Base-by-base conservation (phyloP, 1,284 basidiomycete species). In the Gomphus bonarii region DNA sequence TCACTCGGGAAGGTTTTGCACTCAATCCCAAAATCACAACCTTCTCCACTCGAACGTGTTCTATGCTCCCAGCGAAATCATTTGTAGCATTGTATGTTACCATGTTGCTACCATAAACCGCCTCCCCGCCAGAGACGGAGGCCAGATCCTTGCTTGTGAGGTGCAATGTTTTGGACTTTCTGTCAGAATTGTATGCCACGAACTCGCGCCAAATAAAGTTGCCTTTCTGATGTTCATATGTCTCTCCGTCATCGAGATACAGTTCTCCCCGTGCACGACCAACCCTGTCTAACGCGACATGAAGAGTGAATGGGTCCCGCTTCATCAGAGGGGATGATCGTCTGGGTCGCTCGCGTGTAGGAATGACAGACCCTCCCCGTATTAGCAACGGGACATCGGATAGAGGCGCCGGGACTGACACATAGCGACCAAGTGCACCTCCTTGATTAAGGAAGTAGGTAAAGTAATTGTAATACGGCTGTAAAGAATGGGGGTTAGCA, bases 381-480 rank as follows among this genome's bases (percentile, higher is more conserved):
- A 95, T 75, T 65, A 98, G 80, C 30, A 98, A 72, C 4, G 95
- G 97, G 58, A 95, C 74, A 59, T 88, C 80, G 61, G 88, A 75
- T 5, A 98, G 76, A 0, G 81, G 88, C 0, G 91, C 88, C 0
- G 85, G 74, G 18, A 97, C 80, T 1, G 80, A 87, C 64, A 95
- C 75, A 55, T 74, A 72, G 62, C 84, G 85, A 60, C 83, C 80
- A 60, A 80, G 76, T 10, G 77, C 66, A 1, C 79, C 66, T 20
- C 86, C 85, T 40, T 81, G 84, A 72, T 91, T 84, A 48, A 82
- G 70, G 14, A 77, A 65, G 66, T 82, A 71, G 42, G 78, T 82
- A 73, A 93, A 91, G 73, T 95, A 99, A 73, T 98, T 85, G 69
- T 98, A 99, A 77, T 97, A 98, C 2, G 93, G 85, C 84, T 90